Evolutionary conservation across 306 rosid species (phyloP).

Genomic region (Trifolium fragiferum): DNA sequence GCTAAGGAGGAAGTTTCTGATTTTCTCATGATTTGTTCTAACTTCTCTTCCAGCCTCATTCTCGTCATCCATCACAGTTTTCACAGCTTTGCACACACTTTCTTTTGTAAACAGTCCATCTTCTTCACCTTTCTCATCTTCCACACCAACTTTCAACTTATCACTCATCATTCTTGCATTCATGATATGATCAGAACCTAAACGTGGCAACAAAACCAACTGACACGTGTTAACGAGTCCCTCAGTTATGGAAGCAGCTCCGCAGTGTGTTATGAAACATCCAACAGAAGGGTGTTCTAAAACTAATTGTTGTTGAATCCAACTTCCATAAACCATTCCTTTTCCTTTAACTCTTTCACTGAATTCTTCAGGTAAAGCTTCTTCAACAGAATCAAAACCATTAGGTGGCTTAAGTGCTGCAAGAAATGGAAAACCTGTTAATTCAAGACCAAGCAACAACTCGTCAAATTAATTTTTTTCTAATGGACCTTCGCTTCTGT

Average conservation of each 20-base stretch:
- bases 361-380: slow-evolving; percentile 40
- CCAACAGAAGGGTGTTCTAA: slow-evolving; percentile 63
- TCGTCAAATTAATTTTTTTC: slow-evolving; percentile 6
- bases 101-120: slow-evolving; percentile 51
- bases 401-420: slow-evolving; percentile 29
- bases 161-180: slow-evolving; percentile 49
- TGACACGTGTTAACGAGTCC: slow-evolving; percentile 51
- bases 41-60: slow-evolving; percentile 48
- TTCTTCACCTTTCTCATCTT: slow-evolving; percentile 61
- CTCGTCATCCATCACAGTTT: slow-evolving; percentile 50
- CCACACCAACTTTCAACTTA: slow-evolving; percentile 47
- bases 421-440: slow-evolving; percentile 37
- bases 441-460: slow-evolving; percentile 42
- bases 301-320: slow-evolving; percentile 66
- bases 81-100: slow-evolving; percentile 50
- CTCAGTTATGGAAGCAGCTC: slow-evolving; percentile 59
- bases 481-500: slow-evolving; percentile 38
- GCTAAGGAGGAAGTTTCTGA: slow-evolving; percentile 32
- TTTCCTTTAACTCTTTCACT: slow-evolving; percentile 35
- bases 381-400: slow-evolving; percentile 36
- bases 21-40: slow-evolving; percentile 44
- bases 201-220: slow-evolving; percentile 55
- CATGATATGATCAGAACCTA: slow-evolving; percentile 44
- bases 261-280: slow-evolving; percentile 72
- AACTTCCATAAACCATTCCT: slow-evolving; percentile 46